These are phyloP conservation scores for Schizophyllum commune DNA, from an alignment of 1,284 basidiomycete species.

Conservation along the genomic window DNA sequence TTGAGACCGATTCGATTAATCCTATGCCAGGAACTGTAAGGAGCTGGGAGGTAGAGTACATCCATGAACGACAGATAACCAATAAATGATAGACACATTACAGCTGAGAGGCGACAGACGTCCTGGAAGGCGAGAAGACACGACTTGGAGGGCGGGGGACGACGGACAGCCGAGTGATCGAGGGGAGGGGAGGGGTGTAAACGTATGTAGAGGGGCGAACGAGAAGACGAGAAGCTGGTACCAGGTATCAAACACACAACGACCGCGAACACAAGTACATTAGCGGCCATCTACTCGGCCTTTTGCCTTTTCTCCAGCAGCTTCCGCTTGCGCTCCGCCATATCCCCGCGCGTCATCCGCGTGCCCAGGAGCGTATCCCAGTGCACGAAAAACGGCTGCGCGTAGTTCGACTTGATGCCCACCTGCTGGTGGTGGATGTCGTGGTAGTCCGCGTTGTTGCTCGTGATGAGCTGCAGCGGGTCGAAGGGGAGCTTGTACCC, in stretches of 20 bases:
- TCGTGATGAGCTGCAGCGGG: conserved; percentile 78
- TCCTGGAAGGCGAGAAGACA: too few relatives aligned
- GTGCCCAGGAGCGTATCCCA: conserved; percentile 82
- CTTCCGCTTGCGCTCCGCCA: conserved; percentile 33
- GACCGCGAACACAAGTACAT: too few relatives aligned
- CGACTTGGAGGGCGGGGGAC: background rate
- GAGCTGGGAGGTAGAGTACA: background rate
- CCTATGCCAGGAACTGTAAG: background rate
- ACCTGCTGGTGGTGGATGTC: conserved; percentile 97
- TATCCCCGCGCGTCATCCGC: conserved; percentile 67
- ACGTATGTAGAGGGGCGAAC: background rate
- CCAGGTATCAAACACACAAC: too few relatives aligned
- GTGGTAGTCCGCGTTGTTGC: conserved; percentile 97
- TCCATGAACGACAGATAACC: background rate
- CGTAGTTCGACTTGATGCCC: conserved; percentile 95
- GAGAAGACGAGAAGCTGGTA: too few relatives aligned
- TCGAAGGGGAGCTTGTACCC: conserved; percentile 89
- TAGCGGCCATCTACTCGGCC: background rate
- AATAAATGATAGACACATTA: background rate
- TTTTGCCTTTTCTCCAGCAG: conserved; percentile 13
- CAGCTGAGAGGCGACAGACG: background rate
- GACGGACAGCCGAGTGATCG: background rate
- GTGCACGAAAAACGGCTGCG: conserved; percentile 90
- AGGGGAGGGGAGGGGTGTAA: too few relatives aligned
- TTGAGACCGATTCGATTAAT: background rate